These are phyloP conservation scores for Trametes punicea DNA, from an alignment of 768 basidiomycete species.

Conservation along the genomic window DNA sequence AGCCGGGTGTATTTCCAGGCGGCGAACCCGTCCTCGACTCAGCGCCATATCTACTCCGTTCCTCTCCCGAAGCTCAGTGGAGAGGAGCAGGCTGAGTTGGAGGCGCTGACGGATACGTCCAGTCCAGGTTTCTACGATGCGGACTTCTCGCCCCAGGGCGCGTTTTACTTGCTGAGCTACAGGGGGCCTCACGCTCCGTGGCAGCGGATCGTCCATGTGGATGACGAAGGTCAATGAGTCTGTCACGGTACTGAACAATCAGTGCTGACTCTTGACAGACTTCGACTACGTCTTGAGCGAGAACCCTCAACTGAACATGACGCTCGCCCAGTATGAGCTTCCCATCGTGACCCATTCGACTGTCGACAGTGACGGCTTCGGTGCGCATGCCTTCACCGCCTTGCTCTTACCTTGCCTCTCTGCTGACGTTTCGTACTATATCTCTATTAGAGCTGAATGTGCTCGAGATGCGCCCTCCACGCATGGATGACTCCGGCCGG, in stretches of 20 bases:
- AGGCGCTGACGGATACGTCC: constrained; percentile 48
- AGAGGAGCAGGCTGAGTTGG: constrained; percentile 19
- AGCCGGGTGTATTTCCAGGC: constrained; percentile 87
- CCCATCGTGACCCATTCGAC: constrained; percentile 70
- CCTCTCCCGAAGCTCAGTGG: constrained; percentile 54
- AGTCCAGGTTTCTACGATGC: constrained; percentile 58
- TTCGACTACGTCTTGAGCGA: constrained; percentile 66
- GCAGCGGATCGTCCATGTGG: constrained; percentile 72
- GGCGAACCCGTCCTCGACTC: constrained; percentile 75
- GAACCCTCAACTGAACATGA: constrained; percentile 64
- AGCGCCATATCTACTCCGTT: constrained; percentile 82
- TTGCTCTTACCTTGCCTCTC: neutral
- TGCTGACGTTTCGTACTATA: neutral
- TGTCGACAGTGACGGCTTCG: constrained; percentile 77
- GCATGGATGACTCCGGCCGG: constrained; percentile 92
- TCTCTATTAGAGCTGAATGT: constrained; percentile 73
- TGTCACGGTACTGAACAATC: neutral
- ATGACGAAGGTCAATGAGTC: constrained; percentile 36
- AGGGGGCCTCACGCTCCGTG: constrained; percentile 81
- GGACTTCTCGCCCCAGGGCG: constrained; percentile 80
- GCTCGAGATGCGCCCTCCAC: constrained; percentile 85
- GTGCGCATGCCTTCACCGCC: constrained; percentile 30
- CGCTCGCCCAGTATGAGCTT: constrained; percentile 64
- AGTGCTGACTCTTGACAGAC: constrained; percentile 34
- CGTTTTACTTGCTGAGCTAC: constrained; percentile 81